Base-by-base conservation (phyloP, 352 stramenopile genomes). In the Globisporangium middletonii region DNA sequence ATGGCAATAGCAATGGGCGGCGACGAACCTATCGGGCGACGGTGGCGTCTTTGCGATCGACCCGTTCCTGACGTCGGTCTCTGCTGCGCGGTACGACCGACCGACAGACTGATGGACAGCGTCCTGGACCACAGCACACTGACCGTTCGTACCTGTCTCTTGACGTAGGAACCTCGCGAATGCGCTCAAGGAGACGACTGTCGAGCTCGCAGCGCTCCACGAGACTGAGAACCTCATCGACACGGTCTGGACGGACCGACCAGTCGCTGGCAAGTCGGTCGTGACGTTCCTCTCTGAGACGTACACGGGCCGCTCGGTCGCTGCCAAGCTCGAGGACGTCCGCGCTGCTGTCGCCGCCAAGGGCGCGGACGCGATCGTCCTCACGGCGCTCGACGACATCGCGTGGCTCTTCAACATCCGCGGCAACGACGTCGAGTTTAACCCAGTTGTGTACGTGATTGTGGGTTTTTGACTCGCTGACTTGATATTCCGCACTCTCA, bases 371-470 rank as follows among this genome's bases (percentile, higher is more conserved):
- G 86, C 96, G 4, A 83, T 98, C 42, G 85, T 99, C 13, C 86
- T 99, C 53, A 94, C 88, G 27, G 92, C 96, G 5, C 80, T 99
- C 8, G 96, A 99, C 67, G 97, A 99, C 65, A 96, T 97, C 35
- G 88, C 87, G 37, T 99, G 97, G 86, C 84, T 99, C 4, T 90
- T 99, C 57, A 99, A 99, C 75, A 87, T 99, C 33, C 89, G 97
- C 27, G 97, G 96, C 57, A 88, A 85, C 49, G 97, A 99, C 69
- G 86, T 99, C 57, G 83, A 96, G 61, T 99, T 97, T 63, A 99
- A 98, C 70, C 97, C 97, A 7, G 93, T 99, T 5, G 94, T 98
- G 67, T 98, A 96, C 64, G 89, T 88, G 4, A 23, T n/a, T 26
- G 3, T 42, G 38, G 9, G 42, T n/a, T 44, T 12, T 13, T 62